These are phyloP conservation scores for Acacia concinna DNA, from an alignment of 331 rosid species.

Conservation along the genomic window DNA sequence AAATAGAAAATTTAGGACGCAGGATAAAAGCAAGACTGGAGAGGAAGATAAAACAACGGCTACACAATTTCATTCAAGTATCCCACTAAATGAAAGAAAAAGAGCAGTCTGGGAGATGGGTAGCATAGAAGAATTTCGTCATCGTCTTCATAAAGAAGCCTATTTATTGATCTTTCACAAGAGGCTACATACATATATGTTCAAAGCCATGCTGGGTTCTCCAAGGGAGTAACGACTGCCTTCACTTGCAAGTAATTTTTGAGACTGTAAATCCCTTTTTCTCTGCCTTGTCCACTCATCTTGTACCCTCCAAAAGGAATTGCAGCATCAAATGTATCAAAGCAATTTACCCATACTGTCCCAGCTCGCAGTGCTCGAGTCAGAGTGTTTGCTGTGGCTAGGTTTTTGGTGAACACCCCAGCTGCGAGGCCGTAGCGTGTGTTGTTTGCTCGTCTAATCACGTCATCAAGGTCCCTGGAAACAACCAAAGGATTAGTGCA, in stretches of 20 bases:
- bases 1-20: neutral
- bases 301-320: constrained; percentile 95
- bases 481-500: constrained; percentile 23
- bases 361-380: constrained; percentile 74
- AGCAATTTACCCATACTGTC: constrained; percentile 80
- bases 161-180: constrained; percentile 37
- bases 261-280: constrained; percentile 80
- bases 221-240: constrained; percentile 76
- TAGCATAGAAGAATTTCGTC: constrained; percentile 23
- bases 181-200: neutral
- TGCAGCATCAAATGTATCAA: constrained; percentile 76
- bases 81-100: neutral
- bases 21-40: neutral
- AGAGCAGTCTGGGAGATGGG: neutral
- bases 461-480: constrained; percentile 70
- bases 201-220: constrained; percentile 86
- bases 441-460: constrained; percentile 67
- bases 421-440: constrained; percentile 84
- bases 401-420: constrained; percentile 68
- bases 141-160: constrained; percentile 10
- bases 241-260: constrained; percentile 87
- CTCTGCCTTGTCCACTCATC: constrained; percentile 94
- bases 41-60: neutral
- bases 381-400: constrained; percentile 73
- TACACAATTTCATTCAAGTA: neutral